These are phyloP conservation scores for Solanum medicagineum DNA, from an alignment of 257 asterid genomes.

Conservation along the genomic window DNA sequence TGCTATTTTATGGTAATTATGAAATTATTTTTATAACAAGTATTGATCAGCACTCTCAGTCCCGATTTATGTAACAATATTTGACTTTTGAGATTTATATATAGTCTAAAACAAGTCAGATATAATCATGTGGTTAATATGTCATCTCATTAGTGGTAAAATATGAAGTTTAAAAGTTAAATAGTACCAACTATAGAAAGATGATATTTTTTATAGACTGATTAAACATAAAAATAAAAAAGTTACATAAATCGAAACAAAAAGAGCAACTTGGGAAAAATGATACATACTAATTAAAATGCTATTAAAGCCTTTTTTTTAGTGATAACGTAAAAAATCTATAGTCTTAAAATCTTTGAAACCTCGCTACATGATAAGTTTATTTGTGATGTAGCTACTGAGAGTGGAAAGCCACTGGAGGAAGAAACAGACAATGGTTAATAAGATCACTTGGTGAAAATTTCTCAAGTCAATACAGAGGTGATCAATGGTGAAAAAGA, in stretches of 20 bases:
- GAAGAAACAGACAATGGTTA: neutral
- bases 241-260: no score
- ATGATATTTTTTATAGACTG: no score
- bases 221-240: no score
- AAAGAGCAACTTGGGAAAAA: no score
- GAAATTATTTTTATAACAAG: neutral
- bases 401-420: neutral
- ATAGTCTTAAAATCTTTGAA: neutral
- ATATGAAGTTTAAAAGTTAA: neutral
- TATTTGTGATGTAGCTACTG: neutral
- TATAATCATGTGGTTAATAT: neutral
- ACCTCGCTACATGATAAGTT: neutral
- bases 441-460: neutral
- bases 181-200: no score
- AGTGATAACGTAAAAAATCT: no score
- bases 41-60: no score
- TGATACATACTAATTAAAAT: no score
- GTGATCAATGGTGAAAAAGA: neutral
- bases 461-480: neutral
- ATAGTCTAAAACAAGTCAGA: neutral
- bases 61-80: neutral
- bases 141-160: no score
- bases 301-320: no score
- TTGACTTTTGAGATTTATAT: neutral
- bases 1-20: neutral